Conservation (phyloP, 495 filamentous ascomycete genomes). For the Penicillium verhagenii region DNA sequence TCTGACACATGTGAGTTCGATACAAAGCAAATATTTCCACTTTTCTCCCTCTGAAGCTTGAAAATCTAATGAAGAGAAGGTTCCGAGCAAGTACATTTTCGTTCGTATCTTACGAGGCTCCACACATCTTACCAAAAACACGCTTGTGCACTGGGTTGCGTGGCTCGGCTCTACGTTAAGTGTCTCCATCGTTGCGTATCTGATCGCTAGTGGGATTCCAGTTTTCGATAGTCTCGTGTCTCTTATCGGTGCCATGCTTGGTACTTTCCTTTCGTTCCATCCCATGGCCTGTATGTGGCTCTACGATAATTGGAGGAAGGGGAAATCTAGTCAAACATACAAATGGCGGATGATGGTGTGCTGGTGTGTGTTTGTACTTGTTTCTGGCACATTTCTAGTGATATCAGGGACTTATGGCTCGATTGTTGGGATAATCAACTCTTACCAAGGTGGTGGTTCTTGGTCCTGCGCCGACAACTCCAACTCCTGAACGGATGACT, state of each 20-base stretch:
- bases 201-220: conserved; percentile 70
- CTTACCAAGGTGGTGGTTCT: conserved; percentile 34
- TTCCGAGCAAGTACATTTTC: conserved; percentile 59
- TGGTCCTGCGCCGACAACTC: conserved; percentile 42
- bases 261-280: conserved; percentile 41
- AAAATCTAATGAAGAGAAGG: conserved; percentile 20
- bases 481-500: conserved; percentile 21
- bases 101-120: conserved; percentile 53
- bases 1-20: conserved; percentile 31
- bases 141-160: conserved; percentile 50
- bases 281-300: conserved; percentile 48
- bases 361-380: conserved; percentile 30
- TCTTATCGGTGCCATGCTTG: conserved; percentile 59
- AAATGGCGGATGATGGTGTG: conserved; percentile 30
- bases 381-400: conserved; percentile 47
- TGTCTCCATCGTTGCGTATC: conserved; percentile 60
- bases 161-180: conserved; percentile 58
- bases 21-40: too few relatives aligned
- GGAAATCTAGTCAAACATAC: too few relatives aligned
- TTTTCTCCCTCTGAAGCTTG: too few relatives aligned
- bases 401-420: conserved; percentile 58
- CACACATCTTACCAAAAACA: conserved; percentile 55
- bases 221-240: conserved; percentile 64
- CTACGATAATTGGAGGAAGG: conserved; percentile 46
- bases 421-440: conserved; percentile 53